Conservation (phyloP, 352 stramenopile genomes). For the Globisporangium camurandrum region DNA sequence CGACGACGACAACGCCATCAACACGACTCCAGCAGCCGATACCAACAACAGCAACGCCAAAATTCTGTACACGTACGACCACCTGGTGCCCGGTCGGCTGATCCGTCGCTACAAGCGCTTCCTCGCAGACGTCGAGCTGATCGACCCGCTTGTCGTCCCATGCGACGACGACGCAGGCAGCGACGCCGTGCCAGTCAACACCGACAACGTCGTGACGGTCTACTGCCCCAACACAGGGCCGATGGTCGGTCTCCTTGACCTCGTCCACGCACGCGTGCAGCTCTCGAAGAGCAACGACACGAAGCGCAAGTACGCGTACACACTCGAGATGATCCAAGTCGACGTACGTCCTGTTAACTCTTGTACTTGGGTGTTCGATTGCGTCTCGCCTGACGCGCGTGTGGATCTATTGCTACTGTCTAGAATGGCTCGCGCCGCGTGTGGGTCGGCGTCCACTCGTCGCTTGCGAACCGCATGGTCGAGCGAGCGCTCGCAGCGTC, state of each 20-base stretch:
- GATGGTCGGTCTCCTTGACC: constrained; percentile 73
- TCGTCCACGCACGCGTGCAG: constrained; percentile 55
- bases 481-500: constrained; percentile 45
- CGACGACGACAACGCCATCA: constrained; percentile 13
- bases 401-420: not conserved
- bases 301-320: constrained; percentile 82
- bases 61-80: constrained; percentile 46
- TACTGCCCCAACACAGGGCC: constrained; percentile 81
- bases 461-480: constrained; percentile 74
- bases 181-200: not conserved
- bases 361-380: not conserved
- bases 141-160: not conserved
- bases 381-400: not conserved
- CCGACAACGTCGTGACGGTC: constrained; percentile 42
- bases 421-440: constrained; percentile 62
- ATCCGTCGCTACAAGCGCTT: constrained; percentile 81
- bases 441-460: constrained; percentile 77
- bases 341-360: constrained; percentile 33
- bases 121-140: constrained; percentile 67
- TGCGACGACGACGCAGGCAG: not conserved
- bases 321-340: constrained; percentile 79
- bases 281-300: constrained; percentile 65
- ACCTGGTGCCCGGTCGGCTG: constrained; percentile 43
- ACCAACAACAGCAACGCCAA: not conserved
- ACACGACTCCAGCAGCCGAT: constrained; percentile 1